Evolutionary conservation across 495 filamentous ascomycete species (phyloP), one percentile per base, ranked within the genome.

Genomic region (Lineolata rhizophorae): DNA sequence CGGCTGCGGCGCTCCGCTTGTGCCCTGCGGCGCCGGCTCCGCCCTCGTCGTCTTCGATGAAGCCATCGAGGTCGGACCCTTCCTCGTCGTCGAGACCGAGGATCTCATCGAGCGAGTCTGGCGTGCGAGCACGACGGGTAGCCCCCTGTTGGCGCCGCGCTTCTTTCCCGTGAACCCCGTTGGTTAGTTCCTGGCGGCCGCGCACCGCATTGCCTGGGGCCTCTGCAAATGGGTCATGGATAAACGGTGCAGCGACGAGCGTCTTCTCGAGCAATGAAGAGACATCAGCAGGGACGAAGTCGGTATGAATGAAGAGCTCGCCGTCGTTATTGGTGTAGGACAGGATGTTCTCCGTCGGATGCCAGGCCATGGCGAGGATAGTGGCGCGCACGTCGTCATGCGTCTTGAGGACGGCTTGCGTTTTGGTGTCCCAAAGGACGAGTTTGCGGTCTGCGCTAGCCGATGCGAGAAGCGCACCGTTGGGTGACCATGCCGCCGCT

Each of bases 31-130:
- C 61, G 50, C 93, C 91, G 20, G 84, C 87, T 13, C 77, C 82
- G n/a, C 80, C 83, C 45, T 97, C 87, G 42, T 97, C 87, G 50
- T 97, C 85, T 1, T 76, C 72, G 1, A 97, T 74, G 46, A 94
- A 97, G 42, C 76, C 82, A 20, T 75, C 76, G 41, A 76, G 35
- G 18, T 42, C 41, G 16, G 6, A 6, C 8, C 30, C 30, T 5
- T 31, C 33, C 18, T 49, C 46, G 8, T 19, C 45, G 32, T 52
- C 53, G 3, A 53, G 53, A 22, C 61, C 67, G 30, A 79, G 52
- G 17, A 76, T 52, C 35, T 67, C 66, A 47, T 74, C 71, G 6
- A 76, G 43, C 3, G 67, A 65, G 38, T 73, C 66, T 0, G 59
- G 62, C 3, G 61, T 59, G 3, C 59, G 59, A 11, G 25, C 27